Percentiles rank a stretch among this genome's conserved stretches.
Conservation (phyloP, 179 eudicot species). For the Spergularia azorica region DNA sequence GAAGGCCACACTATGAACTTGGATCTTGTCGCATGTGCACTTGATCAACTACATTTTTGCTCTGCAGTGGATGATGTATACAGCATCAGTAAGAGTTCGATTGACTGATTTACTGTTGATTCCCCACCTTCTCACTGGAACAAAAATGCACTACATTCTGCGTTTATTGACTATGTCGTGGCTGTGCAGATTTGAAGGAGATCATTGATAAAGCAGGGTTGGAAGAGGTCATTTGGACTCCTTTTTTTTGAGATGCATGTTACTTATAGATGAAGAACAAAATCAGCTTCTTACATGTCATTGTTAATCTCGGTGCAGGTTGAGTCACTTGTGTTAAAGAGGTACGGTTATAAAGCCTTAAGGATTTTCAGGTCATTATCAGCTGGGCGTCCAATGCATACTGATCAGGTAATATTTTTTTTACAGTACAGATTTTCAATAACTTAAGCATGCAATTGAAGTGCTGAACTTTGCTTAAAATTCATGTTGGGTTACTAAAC, state of each 20-base stretch:
- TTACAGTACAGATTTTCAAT: not conserved
- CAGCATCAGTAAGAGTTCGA: constrained; percentile 55
- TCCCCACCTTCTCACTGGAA: constrained; percentile 1
- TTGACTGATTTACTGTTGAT: constrained; percentile 14
- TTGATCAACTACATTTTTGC: constrained; percentile 69
- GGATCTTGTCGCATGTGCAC: constrained; percentile 68
- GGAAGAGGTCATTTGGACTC: constrained; percentile 58
- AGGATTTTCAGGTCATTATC: constrained; percentile 79
- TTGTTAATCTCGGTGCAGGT: constrained; percentile 47
- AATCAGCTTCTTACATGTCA: constrained; percentile 1
- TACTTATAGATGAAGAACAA: not conserved
- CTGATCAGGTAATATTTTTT: constrained; percentile 66
- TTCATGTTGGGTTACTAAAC: too few species aligned
- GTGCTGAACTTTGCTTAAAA: not conserved
- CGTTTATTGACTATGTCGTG: not conserved
- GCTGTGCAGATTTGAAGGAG: constrained; percentile 59
- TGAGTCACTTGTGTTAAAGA: constrained; percentile 76
- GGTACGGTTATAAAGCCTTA: constrained; percentile 75
- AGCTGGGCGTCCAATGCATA: constrained; percentile 56
- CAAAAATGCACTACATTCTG: not conserved
- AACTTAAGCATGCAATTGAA: not conserved
- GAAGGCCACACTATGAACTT: constrained; percentile 68
- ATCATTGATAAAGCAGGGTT: constrained; percentile 65
- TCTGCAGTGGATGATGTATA: constrained; percentile 53
- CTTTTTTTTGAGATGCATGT: constrained; percentile 19